These are phyloP conservation scores for Colletotrichum aenigma DNA, from an alignment of 2,329 filamentous ascomycete species.

Conservation along the genomic window DNA sequence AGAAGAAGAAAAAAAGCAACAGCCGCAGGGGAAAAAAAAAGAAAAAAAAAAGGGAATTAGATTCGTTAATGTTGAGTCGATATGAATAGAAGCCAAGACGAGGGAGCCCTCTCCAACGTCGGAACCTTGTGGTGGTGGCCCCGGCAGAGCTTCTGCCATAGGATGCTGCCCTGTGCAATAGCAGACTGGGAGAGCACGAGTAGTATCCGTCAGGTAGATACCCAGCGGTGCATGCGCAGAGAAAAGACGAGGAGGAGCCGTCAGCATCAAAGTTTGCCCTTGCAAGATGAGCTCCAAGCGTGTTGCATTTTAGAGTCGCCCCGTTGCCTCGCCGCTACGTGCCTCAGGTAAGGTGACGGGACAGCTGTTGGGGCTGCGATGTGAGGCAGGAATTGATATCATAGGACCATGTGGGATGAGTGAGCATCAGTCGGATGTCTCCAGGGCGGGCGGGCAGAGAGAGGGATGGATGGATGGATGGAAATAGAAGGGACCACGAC, in stretches of 20 bases:
- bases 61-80: background rate
- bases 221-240: background rate
- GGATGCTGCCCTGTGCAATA: background rate
- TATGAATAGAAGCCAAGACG: background rate
- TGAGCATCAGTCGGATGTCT: background rate
- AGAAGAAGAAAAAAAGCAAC: background rate
- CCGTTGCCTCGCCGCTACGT: background rate
- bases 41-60: background rate
- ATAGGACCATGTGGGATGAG: background rate
- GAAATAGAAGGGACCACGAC: background rate
- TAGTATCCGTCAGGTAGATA: background rate
- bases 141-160: background rate
- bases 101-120: background rate
- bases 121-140: background rate
- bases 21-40: background rate
- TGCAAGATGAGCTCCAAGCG: background rate
- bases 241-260: background rate
- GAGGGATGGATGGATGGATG: background rate
- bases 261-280: constrained; percentile 1
- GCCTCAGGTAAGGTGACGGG: background rate
- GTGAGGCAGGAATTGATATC: background rate
- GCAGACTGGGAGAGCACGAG: background rate
- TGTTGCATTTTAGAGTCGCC: background rate
- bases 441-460: background rate
- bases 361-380: background rate